phyloP scores from a whole-genome alignment of 495 filamentous ascomycete species.

The Hypoxylon fuscum region DNA sequence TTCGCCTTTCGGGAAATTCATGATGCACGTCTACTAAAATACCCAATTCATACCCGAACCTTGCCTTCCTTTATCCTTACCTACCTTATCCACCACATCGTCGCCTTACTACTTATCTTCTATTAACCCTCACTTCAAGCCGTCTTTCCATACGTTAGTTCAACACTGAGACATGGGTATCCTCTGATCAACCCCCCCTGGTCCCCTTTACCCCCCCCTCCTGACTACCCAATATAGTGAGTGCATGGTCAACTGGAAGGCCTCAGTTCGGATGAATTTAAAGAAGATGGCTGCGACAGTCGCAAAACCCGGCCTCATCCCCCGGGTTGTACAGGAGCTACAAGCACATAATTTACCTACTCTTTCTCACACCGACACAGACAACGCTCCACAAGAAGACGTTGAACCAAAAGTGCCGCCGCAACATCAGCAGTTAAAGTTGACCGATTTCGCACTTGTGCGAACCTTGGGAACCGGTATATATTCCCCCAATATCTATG shows the following conservation, averaged over 20 bases:
- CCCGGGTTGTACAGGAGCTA: conserved; percentile 36
- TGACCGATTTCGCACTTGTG: conserved; percentile 83
- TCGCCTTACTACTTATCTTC: no score
- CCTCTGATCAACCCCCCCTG: conserved; percentile 21
- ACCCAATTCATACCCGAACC: neutral
- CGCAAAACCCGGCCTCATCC: conserved; percentile 38
- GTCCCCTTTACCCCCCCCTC: conserved; percentile 4
- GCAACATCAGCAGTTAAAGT: conserved; percentile 46
- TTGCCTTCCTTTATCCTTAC: neutral
- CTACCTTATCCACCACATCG: conserved; percentile 1
- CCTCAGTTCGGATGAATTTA: conserved; percentile 33
- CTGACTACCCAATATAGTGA: neutral
- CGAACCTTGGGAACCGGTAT: conserved; percentile 91
- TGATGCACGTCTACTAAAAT: conserved; percentile 18
- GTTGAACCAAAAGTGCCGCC: conserved; percentile 43
- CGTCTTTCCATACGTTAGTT: conserved; percentile 5
- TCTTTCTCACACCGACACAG: conserved; percentile 11
- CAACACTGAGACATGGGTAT: conserved; percentile 30
- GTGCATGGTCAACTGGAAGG: conserved; percentile 4
- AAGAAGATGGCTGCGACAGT: conserved; percentile 46
- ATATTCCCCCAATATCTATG: conserved; percentile 21
- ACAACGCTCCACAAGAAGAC: conserved; percentile 20
- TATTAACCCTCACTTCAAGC: neutral
- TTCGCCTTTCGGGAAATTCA: conserved; percentile 9
- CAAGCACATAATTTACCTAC: conserved; percentile 35